phyloP scores from a whole-genome alignment of 2,329 filamentous ascomycete genomes.

The Arthrobotrys pseudoclavata region DNA sequence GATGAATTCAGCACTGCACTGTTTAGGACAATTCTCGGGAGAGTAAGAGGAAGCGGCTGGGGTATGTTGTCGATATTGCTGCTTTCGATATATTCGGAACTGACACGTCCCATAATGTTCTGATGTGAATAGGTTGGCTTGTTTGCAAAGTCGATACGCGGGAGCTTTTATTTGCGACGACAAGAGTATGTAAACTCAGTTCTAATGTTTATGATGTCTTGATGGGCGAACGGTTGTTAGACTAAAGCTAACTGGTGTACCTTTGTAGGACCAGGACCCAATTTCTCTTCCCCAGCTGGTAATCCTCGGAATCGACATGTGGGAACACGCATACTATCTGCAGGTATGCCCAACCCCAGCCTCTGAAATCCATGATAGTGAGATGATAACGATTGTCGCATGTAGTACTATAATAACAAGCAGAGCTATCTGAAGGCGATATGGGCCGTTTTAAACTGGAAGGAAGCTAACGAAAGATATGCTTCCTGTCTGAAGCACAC shows the following conservation, averaged over 20 bases:
- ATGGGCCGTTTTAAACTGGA: slow-evolving; percentile 85
- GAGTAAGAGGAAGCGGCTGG: slow-evolving; percentile 87
- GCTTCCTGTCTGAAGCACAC: slow-evolving; percentile 36
- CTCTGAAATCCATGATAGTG: background rate
- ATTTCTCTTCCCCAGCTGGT: slow-evolving; percentile 76
- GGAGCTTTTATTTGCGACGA: slow-evolving; percentile 78
- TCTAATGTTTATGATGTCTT: background rate
- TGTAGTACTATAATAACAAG: slow-evolving; percentile 81
- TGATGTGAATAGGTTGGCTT: slow-evolving; percentile 74
- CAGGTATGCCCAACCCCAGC: slow-evolving; percentile 64
- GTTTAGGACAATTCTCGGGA: slow-evolving; percentile 76
- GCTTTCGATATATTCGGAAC: no score
- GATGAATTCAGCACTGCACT: slow-evolving; percentile 74
- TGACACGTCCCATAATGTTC: background rate
- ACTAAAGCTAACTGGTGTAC: background rate
- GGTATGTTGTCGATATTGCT: slow-evolving; percentile 64
- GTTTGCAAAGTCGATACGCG: slow-evolving; percentile 73
- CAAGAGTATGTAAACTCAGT: slow-evolving; percentile 69
- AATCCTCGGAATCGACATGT: slow-evolving; percentile 83
- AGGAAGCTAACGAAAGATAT: slow-evolving; percentile 75
- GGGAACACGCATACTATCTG: slow-evolving; percentile 93
- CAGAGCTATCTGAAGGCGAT: slow-evolving; percentile 81
- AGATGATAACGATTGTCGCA: slow-evolving; percentile 2
- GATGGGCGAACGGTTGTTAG: background rate
- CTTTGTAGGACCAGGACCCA: slow-evolving; percentile 78